Evolutionary conservation across 2,329 filamentous ascomycete genomes (phyloP).

Genomic region (Pseudogymnoascus sp.): DNA sequence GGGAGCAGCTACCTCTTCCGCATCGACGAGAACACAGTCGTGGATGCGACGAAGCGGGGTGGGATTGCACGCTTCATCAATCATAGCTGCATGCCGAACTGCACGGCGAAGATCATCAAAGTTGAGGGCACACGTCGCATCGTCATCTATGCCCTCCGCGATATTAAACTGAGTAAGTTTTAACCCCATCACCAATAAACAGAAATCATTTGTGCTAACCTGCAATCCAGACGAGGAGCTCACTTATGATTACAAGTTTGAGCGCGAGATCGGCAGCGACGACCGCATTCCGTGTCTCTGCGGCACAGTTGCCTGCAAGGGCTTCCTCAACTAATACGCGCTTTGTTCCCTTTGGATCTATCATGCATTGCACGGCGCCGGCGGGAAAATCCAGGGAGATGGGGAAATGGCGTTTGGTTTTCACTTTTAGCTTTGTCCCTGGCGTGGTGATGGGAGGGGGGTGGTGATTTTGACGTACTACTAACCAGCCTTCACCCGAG

Average conservation of each 20-base stretch:
- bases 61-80: conserved; percentile 99
- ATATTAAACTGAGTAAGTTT: conserved; percentile 84
- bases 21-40: conserved; percentile 94
- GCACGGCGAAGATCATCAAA: conserved; percentile 98
- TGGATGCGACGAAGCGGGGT: conserved; percentile 96
- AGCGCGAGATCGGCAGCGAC: conserved; percentile 87
- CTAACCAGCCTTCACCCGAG: neutral
- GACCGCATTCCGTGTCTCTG: conserved; percentile 97
- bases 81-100: conserved; percentile 95
- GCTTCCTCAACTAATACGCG: conserved; percentile 77
- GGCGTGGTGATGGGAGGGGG: neutral
- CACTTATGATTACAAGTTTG: conserved; percentile 99
- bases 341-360: conserved; percentile 1
- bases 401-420: conserved; percentile 1
- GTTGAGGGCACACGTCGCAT: conserved; percentile 97
- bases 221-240: conserved; percentile 75
- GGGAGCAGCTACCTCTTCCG: conserved; percentile 96
- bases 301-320: conserved; percentile 92
- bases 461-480: neutral
- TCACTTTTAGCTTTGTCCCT: neutral
- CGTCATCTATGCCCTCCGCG: conserved; percentile 94
- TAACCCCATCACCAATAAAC: neutral
- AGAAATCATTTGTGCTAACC: conserved; percentile 18
- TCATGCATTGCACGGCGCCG: conserved; percentile 3
- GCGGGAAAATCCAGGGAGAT: conserved; percentile 6